Evolutionary conservation across 805 yeast genomes (phyloP).

Genomic region (Naumovozyma castellii): DNA sequence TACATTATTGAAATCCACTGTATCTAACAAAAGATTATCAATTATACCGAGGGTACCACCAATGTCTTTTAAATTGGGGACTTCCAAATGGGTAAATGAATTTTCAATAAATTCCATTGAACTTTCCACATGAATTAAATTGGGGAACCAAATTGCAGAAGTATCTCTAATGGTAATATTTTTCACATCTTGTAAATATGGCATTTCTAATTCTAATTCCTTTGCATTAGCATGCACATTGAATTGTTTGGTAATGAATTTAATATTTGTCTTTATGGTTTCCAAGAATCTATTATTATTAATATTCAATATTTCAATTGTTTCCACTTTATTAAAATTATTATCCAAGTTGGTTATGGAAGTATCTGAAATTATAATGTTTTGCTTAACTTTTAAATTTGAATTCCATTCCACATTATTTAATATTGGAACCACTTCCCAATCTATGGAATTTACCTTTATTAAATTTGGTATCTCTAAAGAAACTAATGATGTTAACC

Average conservation of each 20-base stretch:
- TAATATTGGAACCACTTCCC: slow-evolving; percentile 68
- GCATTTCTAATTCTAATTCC: slow-evolving; percentile 43
- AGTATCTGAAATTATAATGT: slow-evolving; percentile 59
- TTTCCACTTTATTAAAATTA: slow-evolving; percentile 45
- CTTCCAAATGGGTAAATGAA: slow-evolving; percentile 38
- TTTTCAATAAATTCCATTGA: slow-evolving; percentile 61
- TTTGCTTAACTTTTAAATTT: slow-evolving; percentile 42
- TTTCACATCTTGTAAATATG: slow-evolving; percentile 44
- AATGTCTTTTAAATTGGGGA: slow-evolving; percentile 47
- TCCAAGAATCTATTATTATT: slow-evolving; percentile 70
- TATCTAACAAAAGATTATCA: slow-evolving; percentile 42
- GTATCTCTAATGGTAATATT: slow-evolving; percentile 62
- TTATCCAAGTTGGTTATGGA: slow-evolving; percentile 52
- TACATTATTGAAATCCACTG: slow-evolving; percentile 43
- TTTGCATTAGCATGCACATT: slow-evolving; percentile 61
- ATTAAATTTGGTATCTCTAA: slow-evolving; percentile 47
- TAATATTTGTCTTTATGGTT: slow-evolving; percentile 42
- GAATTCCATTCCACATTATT: slow-evolving; percentile 44
- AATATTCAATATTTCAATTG: slow-evolving; percentile 48
- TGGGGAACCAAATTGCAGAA: slow-evolving; percentile 37
- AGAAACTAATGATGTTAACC: slow-evolving; percentile 55
- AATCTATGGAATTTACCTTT: slow-evolving; percentile 43
- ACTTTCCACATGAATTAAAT: slow-evolving; percentile 42
- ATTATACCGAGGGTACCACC: slow-evolving; percentile 66
- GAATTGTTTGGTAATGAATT: slow-evolving; percentile 45